Percentiles rank a stretch among this genome's conserved stretches.
phyloP scores from a whole-genome alignment of 768 basidiomycete genomes.

The Scleroderma bovista region DNA sequence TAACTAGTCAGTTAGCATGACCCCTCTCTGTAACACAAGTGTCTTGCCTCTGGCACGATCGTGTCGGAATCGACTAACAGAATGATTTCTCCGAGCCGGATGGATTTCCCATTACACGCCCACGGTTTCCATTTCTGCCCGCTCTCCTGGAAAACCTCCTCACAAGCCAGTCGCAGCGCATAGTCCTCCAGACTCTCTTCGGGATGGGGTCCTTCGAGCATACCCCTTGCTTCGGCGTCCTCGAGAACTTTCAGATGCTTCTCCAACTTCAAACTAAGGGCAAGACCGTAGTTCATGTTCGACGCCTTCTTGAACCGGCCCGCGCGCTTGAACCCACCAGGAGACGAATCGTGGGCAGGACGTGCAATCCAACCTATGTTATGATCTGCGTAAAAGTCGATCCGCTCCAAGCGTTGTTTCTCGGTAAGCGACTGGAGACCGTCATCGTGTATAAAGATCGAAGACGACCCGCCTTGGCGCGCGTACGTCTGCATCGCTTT shows the following conservation, averaged over 20 bases:
- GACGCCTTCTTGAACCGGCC: constrained; percentile 88
- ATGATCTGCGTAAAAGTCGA: constrained; percentile 65
- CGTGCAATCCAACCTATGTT: constrained; percentile 77
- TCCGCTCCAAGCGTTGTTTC: constrained; percentile 55
- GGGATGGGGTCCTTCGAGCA: constrained; percentile 33
- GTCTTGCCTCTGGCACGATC: constrained; percentile 62
- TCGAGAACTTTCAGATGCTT: constrained; percentile 37
- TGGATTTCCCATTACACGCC: constrained; percentile 68
- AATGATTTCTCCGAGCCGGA: constrained; percentile 76
- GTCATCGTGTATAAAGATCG: constrained; percentile 69
- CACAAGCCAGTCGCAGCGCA: constrained; percentile 68
- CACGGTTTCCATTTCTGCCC: constrained; percentile 62
- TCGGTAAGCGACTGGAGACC: constrained; percentile 64
- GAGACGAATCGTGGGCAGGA: constrained; percentile 51
- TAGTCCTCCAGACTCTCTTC: constrained; percentile 57
- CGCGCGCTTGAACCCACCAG: constrained; percentile 52
- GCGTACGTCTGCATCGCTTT: constrained; percentile 86
- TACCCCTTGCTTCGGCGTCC: constrained; percentile 39
- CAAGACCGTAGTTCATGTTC: constrained; percentile 76
- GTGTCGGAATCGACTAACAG: constrained; percentile 79
- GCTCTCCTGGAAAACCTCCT: constrained; percentile 60
- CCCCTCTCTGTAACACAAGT: constrained; percentile 52
- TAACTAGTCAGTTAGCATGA: constrained; percentile 78
- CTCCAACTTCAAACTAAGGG: constrained; percentile 47
- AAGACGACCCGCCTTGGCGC: constrained; percentile 73